phyloP scores from a whole-genome alignment of 495 filamentous ascomycete genomes.

The Hypoxylon lienhwacheense region DNA sequence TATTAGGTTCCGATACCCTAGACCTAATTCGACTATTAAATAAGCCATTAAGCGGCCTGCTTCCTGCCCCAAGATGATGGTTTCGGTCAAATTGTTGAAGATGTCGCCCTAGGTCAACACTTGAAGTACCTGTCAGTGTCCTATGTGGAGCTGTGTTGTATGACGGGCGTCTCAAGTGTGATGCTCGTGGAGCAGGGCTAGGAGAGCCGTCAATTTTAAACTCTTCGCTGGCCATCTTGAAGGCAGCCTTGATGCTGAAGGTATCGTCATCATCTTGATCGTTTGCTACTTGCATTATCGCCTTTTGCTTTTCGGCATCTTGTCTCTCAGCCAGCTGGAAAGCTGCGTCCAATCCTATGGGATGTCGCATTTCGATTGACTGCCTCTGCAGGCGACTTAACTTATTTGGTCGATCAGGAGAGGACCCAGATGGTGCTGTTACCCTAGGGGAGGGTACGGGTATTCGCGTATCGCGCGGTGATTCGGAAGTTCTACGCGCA shows the following conservation, averaged over 20 bases:
- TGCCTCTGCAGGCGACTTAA: slow-evolving; percentile 10
- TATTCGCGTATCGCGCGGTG: slow-evolving; percentile 44
- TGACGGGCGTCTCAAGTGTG: slow-evolving; percentile 38
- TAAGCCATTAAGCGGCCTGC: slow-evolving; percentile 24
- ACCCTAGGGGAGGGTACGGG: slow-evolving; percentile 47
- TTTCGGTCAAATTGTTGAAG: slow-evolving; percentile 33
- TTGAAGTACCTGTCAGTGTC: slow-evolving; percentile 9
- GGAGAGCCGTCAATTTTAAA: slow-evolving; percentile 48
- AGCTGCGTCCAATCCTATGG: slow-evolving; percentile 45
- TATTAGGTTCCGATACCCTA: slow-evolving; percentile 41
- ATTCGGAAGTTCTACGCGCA: slow-evolving; percentile 20
- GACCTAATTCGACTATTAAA: slow-evolving; percentile 38
- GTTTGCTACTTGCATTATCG: not conserved
- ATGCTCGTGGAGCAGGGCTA: slow-evolving; percentile 50
- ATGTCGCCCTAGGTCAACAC: slow-evolving; percentile 29
- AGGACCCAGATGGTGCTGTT: slow-evolving; percentile 5
- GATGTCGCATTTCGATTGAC: slow-evolving; percentile 40
- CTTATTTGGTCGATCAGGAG: slow-evolving; percentile 6
- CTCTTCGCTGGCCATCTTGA: slow-evolving; percentile 35
- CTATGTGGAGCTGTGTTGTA: slow-evolving; percentile 29
- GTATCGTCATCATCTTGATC: slow-evolving; percentile 24
- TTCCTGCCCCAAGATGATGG: slow-evolving; percentile 27
- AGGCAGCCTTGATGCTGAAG: slow-evolving; percentile 31
- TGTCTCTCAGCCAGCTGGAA: slow-evolving; percentile 48
- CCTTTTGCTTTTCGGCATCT: slow-evolving; percentile 22